Base-by-base conservation (phyloP, 495 filamentous ascomycete species). In the Baudoinia panamericana region DNA sequence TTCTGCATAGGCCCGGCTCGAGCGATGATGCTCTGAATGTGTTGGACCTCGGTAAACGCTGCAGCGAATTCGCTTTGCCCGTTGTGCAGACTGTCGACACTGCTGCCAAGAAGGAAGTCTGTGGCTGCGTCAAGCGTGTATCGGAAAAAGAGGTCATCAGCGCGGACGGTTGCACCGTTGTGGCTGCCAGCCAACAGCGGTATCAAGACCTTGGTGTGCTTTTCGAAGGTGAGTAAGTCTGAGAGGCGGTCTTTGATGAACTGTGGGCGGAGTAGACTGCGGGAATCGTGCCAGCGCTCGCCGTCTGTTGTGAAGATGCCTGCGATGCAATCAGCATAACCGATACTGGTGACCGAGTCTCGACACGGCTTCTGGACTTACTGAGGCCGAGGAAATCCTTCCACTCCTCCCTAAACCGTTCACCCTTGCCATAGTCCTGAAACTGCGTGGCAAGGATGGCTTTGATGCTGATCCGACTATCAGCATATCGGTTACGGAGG, bases 271-370 rank as follows among this genome's bases (percentile, higher is more conserved):
- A 75, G 68, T 47, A 75, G 52, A 23, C 59, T 58, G 5, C 72
- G 56, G 26, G 65, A 69, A 17, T 70, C 56, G 11, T 68, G 63
- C 72, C 72, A 77, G 9, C 54, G 47, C 33, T 66, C 56, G n/a
- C 66, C 66, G 37, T 77, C 72, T 1, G 66, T 71, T 1, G 69
- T 69, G 50, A 77, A 76, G 51, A 77, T 75, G 44, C 43, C 47
- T 45, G 30, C 6, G 23, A 39, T 6, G n/a, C n/a, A 27, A 12
- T 16, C 20, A 39, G 29, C 12, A 24, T 20, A 33, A 33, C n/a
- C 20, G 21, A 42, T 12, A n/a, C n/a, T n/a, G n/a, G n/a, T n/a
- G n/a, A n/a, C n/a, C n/a, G n/a, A n/a, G n/a, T n/a, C n/a, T n/a
- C n/a, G n/a, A n/a, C n/a, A n/a, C n/a, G n/a, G 19, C 19, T 11